Base-by-base conservation (phyloP, 2,329 filamentous ascomycete genomes). In the Sclerotinia spermophila region DNA sequence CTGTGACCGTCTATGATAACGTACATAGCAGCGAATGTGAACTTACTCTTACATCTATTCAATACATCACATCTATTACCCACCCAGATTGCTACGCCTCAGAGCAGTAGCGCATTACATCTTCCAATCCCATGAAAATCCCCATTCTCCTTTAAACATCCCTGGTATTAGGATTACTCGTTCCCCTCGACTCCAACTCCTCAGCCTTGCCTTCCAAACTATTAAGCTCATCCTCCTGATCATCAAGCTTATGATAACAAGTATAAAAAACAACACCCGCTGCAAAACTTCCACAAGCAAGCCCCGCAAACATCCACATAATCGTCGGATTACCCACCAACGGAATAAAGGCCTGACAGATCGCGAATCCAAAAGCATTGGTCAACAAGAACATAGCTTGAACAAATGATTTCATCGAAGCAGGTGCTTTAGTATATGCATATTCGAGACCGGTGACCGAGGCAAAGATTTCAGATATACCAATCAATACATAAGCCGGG, bases 341-440 rank as follows among this genome's bases (percentile, higher is more conserved):
- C 0, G 83, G 82, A 33, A 81, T 79, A 33, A 85, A 73, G 0
- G 83, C 82, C 73, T 84, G 80, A 40, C 81, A 81, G 10, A 85
- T 75, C 2, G 86, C 86, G 51, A 83, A 83, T 5, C 85, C 86
- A 72, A 89, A 82, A 0, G 87, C 87, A 70, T 84, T 87, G 74
- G 86, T 92, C 82, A 91, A 88, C 45, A 93, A 84, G 78, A 89
- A 90, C 76, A 93, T 83, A 30, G 87, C 87, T 79, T 86, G 85
- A 76, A 94, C 89, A 40, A 94, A 85, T 1, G 89, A 91, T 75
- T 90, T 90, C 92, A 94, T 94, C 82, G 92, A 92, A 76, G 86
- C 87, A 45, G 91, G 92, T 0, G 91, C 90, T 81, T 93, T 92
- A 79, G 89, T 90, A 82, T 89, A 94, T 58, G 92, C 91, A 74